Evolutionary conservation across 345 rosid species (phyloP).

Genomic region (Geranium brycei): DNA sequence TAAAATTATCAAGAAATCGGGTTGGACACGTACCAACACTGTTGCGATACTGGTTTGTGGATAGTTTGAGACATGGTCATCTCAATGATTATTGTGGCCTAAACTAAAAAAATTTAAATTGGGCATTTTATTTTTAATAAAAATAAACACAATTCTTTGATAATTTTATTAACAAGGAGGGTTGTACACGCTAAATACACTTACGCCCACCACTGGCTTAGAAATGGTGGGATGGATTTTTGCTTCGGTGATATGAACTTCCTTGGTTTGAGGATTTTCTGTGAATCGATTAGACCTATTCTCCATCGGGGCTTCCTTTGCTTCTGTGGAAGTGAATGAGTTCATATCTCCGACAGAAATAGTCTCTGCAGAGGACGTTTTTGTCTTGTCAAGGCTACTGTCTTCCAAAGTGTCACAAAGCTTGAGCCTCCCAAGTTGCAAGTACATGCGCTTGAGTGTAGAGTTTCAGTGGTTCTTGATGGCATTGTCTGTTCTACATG

Average conservation of each 20-base stretch:
- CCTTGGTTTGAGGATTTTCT: conserved; percentile 15
- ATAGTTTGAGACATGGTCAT: too few species aligned
- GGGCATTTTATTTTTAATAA: too few species aligned
- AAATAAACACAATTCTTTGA: too few species aligned
- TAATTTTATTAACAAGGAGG: too few species aligned
- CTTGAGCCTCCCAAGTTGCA: conserved; percentile 21
- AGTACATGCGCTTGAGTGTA: conserved; percentile 44
- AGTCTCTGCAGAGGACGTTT: conserved; percentile 37
- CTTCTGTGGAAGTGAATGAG: conserved; percentile 16
- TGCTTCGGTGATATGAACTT: conserved; percentile 16
- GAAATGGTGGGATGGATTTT: conserved; percentile 16
- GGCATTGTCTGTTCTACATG: too few species aligned
- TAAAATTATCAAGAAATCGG: too few species aligned
- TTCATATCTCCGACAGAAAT: conserved; percentile 5
- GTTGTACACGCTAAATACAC: conserved; percentile 60
- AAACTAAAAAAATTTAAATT: too few species aligned
- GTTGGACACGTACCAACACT: too few species aligned
- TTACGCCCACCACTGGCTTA: conserved; percentile 48
- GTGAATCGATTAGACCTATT: conserved; percentile 17
- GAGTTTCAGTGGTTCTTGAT: too few species aligned
- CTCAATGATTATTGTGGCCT: too few species aligned
- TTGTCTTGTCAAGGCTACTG: conserved; percentile 28
- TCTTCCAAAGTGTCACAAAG: conserved; percentile 19
- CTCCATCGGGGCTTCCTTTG: conserved; percentile 18
- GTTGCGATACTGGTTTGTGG: too few species aligned